A percentile compares a stretch with the other conserved stretches of the same genome.
phyloP scores from a whole-genome alignment of 352 stramenopile species.

The Aphanomyces euteiches region DNA sequence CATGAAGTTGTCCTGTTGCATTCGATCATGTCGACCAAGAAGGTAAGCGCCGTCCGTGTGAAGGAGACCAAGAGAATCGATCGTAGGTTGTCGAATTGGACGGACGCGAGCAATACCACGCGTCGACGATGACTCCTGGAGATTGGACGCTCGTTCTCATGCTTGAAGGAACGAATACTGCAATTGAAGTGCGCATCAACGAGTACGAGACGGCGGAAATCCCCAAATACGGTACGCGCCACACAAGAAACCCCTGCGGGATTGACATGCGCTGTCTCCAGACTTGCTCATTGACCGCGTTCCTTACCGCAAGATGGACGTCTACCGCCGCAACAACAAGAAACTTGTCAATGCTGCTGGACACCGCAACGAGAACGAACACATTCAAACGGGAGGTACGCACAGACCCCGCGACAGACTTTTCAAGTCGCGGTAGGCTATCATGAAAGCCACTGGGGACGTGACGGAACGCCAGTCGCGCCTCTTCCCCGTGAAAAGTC shows the following conservation, averaged over 20 bases:
- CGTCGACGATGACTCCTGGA: conserved; percentile 39
- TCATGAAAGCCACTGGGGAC: conserved; percentile 21
- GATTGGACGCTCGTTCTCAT: conserved; percentile 80
- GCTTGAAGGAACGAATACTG: conserved; percentile 63
- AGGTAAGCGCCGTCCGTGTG: conserved; percentile 35
- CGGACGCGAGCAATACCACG: conserved; percentile 62
- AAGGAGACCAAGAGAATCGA: background rate
- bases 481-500: background rate
- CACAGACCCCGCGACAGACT: background rate
- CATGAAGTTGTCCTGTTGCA: conserved; percentile 77
- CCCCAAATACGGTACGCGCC: conserved; percentile 72
- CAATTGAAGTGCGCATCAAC: conserved; percentile 84
- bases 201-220: conserved; percentile 66
- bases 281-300: conserved; percentile 76
- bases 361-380: background rate
- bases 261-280: conserved; percentile 28
- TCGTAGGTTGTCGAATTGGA: conserved; percentile 69
- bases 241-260: background rate
- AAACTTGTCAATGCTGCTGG: conserved; percentile 34
- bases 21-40: conserved; percentile 85
- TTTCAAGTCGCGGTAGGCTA: background rate
- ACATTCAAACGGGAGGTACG: no score
- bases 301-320: conserved; percentile 78
- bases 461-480: conserved; percentile 12
- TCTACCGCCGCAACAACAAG: conserved; percentile 70